These are phyloP conservation scores for Cornus controversa DNA, from an alignment of 148 eudicot genomes.

Conservation along the genomic window DNA sequence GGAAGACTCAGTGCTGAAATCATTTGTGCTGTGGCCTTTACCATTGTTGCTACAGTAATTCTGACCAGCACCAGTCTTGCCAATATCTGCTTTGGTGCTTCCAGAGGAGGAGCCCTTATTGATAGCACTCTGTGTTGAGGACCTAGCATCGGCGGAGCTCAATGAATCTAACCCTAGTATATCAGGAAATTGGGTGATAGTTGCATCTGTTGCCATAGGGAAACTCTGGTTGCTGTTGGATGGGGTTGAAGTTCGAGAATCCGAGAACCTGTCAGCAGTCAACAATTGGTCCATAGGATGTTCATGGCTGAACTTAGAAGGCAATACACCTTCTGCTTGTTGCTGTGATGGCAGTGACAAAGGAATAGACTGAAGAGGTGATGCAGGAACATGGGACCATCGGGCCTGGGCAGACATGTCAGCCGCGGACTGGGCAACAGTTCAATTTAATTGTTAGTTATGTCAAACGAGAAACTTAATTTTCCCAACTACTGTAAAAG, in stretches of 20 bases:
- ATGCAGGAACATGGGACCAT: slow-evolving; percentile 74
- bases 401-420: slow-evolving; percentile 74
- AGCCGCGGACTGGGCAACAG: slow-evolving; percentile 50
- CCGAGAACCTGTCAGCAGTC: slow-evolving; percentile 48
- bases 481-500: not conserved
- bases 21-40: slow-evolving; percentile 29
- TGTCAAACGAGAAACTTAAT: slow-evolving; percentile 1
- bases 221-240: slow-evolving; percentile 38
- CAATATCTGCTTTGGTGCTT: slow-evolving; percentile 27
- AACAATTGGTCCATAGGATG: slow-evolving; percentile 42
- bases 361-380: slow-evolving; percentile 51
- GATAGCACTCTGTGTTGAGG: slow-evolving; percentile 27
- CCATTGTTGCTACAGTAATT: slow-evolving; percentile 22
- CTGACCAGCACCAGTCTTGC: slow-evolving; percentile 20
- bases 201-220: slow-evolving; percentile 29
- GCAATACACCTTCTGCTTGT: slow-evolving; percentile 44
- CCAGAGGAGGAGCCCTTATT: slow-evolving; percentile 32
- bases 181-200: slow-evolving; percentile 39
- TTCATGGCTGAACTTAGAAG: slow-evolving; percentile 48
- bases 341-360: slow-evolving; percentile 62
- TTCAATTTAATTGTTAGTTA: slow-evolving; percentile 14
- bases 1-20: slow-evolving; percentile 36
- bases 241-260: slow-evolving; percentile 43
- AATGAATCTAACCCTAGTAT: slow-evolving; percentile 48
- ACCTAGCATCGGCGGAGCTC: slow-evolving; percentile 19